A percentile compares a stretch with the other conserved stretches of the same genome.
These are phyloP conservation scores for Panicum hallii DNA, from an alignment of 202 grass and related monocot species.

Conservation along the genomic window DNA sequence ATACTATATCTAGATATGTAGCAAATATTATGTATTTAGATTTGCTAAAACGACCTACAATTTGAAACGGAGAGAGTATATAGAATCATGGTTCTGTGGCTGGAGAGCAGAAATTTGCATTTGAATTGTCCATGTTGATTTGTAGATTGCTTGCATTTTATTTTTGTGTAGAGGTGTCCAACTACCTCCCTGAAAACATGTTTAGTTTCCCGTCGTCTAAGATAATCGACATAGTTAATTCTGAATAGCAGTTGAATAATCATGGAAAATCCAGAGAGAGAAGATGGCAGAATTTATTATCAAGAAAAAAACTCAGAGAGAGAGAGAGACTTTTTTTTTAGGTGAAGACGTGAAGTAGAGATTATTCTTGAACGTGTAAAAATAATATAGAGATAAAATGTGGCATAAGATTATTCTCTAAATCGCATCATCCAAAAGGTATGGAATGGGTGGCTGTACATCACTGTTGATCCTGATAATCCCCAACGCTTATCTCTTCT, in stretches of 20 bases:
- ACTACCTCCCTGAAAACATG: background rate
- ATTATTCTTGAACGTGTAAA: background rate
- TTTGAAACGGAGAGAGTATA: no score
- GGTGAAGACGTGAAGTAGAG: no score
- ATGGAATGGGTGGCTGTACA: conserved; percentile 47
- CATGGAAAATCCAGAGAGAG: background rate
- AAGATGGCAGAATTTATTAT: background rate
- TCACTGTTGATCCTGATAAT: conserved; percentile 49
- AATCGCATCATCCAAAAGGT: conserved; percentile 39
- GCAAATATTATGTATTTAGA: no score
- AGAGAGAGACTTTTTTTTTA: background rate
- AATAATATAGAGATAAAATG: background rate
- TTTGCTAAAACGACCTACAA: no score
- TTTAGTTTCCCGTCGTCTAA: background rate
- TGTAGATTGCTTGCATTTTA: background rate
- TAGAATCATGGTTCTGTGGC: background rate
- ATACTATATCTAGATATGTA: no score
- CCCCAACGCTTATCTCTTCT: conserved; percentile 45
- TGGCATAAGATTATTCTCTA: no score
- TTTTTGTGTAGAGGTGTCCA: background rate
- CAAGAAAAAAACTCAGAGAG: background rate
- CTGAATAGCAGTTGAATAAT: background rate
- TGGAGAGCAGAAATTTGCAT: background rate
- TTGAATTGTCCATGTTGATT: background rate
- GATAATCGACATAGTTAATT: background rate